Evolutionary conservation across 164 flowering plant genomes (phyloP), one percentile per base, ranked within the genome.

Genomic region (Piper longum): DNA sequence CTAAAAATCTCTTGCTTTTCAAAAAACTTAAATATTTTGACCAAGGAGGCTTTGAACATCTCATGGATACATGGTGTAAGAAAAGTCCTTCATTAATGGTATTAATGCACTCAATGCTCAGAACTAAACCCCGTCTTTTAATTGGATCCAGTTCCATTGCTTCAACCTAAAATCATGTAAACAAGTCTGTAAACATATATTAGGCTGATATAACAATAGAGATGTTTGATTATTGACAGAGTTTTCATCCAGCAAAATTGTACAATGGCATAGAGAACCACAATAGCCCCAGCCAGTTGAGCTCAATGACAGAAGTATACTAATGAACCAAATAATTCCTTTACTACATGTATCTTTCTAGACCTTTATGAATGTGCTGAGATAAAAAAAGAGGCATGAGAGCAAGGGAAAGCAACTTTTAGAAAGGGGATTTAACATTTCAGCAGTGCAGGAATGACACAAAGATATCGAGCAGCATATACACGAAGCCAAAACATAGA

Each of bases 1-100:
- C 84, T 54, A 86, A 71, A 79, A 86, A 93, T 16, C 84, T 78
- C 74, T 77, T 82, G 79, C 98, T 83, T 70, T 80, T 95, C 11
- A 95, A 72, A 75, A 91, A 88, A 81, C 96, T 90, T 73, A 91
- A 75, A 69, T 95, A 95, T 68, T 80, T 88, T 14, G 96, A 83
- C 99, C 95, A 87, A 68, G 75, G 74, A 40, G 88, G 91, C 75
- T 85, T 90, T n/a, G 90, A 71, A 78, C 99, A 95, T 16, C 96
- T 96, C 70, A 69, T 67, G 65, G 86, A 83, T 16, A 77, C 75
- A 69, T 95, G 99, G 59, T 87, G 93, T 56, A 81, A 66, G 19
- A 88, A 61, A 56, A 95, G 87, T 69, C 95, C 99, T 76, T 95
- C 95, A 70, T 95, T 95, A 64, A 95, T 54, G 48, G 87, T 87